Evolutionary conservation across 1,284 basidiomycete species (phyloP), one percentile per base, ranked within the genome.

Genomic region (Bondarzewia mesenterica): DNA sequence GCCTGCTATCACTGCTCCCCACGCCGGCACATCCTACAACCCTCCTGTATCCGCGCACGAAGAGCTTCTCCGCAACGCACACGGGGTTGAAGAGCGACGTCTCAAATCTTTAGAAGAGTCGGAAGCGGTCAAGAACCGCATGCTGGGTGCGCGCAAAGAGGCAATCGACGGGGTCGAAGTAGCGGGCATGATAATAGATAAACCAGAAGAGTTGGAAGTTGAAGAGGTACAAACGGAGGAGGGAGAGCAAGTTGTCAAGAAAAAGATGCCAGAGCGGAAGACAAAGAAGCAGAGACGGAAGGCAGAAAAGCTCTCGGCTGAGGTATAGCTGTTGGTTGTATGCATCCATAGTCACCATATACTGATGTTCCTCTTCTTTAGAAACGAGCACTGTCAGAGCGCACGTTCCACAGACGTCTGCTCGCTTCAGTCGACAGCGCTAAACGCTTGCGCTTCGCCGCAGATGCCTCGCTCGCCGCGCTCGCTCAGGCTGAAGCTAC

Each of bases 1-100:
- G 0, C 78, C 85, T 4, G 85, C 89, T 0, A 76, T 94, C 1
- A 65, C 77, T 1, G 65, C 80, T 5, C 95, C 95, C 0, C 89
- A 91, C 55, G 82, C 84, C 23, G 95, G 95, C 16, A 78, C 85
- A 5, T 94, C 91, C n/a, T 98, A 99, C 67, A 98, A 98, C 64
- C 95, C 95, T 0, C 79, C 83, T 0, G 80, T 78, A 14, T 74
- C 78, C 7, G 80, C 85, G 1, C 91, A 97, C 62, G 78, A 83
- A 50, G 80, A 80, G 41, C 78, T 97, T 2, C 66, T 99, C 15
- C 69, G 77, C 12, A 61, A 75, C 43, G 94, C 93, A 0, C 75
- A 83, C 52, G 75, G 82, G 50, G 68, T 77, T 25, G 93, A 92
- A 61, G 75, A 76, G 52, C 74, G 71, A 42, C 73, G 75, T 37